Base-by-base conservation (phyloP, 345 rosid genomes). In the Corchorus olitorius region DNA sequence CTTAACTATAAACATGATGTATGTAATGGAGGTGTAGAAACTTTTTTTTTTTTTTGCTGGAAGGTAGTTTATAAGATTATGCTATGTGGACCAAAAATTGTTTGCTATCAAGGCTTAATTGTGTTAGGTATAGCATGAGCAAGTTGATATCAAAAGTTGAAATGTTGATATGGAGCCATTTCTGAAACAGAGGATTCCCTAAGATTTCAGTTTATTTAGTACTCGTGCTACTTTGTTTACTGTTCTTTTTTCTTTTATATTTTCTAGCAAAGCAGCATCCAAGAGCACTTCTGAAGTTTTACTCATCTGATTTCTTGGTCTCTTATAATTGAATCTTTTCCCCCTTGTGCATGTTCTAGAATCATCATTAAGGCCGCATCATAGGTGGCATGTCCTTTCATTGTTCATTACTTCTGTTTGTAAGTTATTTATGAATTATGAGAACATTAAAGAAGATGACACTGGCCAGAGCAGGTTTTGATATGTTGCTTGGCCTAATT, bases 81-180 rank as follows among this genome's bases (percentile, higher is more conserved):
- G 39, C 12, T 5, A 10, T 22, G 64, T 55, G 14, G 53, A 37
- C 52, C 65, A 16, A 20, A 19, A 39, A 37, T 39, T 19, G 3
- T 14, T 55, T 3, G 15, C 7, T 52, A 39, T 39, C 55, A 41
- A 72, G 50, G 39, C 12, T 54, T 14, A 39, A 41, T 8, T 72
- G 39, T 71, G n/a, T 71, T 54, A 19, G 34, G 49, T 56, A 54
- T 55, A 41, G 52, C 65, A 11, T 8, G 75, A 41, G 35, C 49
- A 35, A 56, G 33, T 52, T 70, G 17, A 70, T 70, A 33, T 70
- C 27, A 70, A 50, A 50, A 70, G 61, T 70, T 70, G 27, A 52
- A 34, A 39, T 4, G 4, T 45, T 43, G 35, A 49, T 49, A 27
- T 69, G 10, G 58, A 8, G 20, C 58, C n/a, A 48, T 55, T 72